Evolutionary conservation across 345 rosid species (phyloP), one percentile per base, ranked within the genome.

Genomic region (Orychophragmus violaceus): DNA sequence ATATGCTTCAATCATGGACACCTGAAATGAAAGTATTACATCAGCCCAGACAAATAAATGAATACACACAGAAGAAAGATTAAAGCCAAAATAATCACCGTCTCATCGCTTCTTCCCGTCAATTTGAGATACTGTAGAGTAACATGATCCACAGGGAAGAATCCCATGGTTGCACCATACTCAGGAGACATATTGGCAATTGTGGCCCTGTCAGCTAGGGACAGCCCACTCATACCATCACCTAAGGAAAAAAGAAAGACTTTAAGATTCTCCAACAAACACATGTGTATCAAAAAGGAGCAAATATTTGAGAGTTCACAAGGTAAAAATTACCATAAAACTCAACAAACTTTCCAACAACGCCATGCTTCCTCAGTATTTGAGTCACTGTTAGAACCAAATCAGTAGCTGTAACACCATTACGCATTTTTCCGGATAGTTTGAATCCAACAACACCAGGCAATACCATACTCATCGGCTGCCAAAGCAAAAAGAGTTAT

Each of bases 401-500:
- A 75, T 92, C 98, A 24, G 96, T 92, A 39, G 98, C 96, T 10
- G 96, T 92, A 59, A 92, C 90, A 61, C 95, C 98, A 82, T 91
- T 74, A 58, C 83, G 83, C 54, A 91, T 70, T 73, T 91, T 91
- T 48, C 96, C 89, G 0, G 78, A 48, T 73, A 92, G 78, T 65
- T 92, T 89, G 60, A 89, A 92, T 23, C 98, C 98, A 68, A 92
- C 96, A 50, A 89, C 98, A 76, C 98, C 98, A 44, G 98, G 96
- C 75, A 92, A 77, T 57, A 92, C 98, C 98, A 92, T 92, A 82
- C 98, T 92, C 96, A 92, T 92, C 33, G 98, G 98, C 98, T 91
- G 82, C 36, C 39, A 35, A 36, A 48, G 18, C 2, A 57, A 19
- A 30, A 42, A 33, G 13, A 45, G 1, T 33, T 1, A 53, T 54